phyloP scores from a whole-genome alignment of 176 grass and related monocot genomes.

The Carex kokanica region DNA sequence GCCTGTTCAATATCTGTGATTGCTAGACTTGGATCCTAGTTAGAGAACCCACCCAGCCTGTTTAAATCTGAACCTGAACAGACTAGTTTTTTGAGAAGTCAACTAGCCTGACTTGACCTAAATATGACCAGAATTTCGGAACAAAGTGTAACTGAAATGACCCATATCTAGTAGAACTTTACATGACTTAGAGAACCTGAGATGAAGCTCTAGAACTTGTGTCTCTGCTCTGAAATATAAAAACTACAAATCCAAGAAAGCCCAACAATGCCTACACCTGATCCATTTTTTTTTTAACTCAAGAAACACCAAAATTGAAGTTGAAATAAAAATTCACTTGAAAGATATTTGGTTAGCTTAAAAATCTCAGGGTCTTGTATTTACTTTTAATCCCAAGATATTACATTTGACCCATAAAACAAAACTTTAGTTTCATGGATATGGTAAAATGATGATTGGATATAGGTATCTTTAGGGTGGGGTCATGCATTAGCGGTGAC shows the following conservation, averaged over 20 bases:
- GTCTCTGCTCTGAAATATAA: neutral
- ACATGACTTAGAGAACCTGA: neutral
- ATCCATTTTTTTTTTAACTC: neutral
- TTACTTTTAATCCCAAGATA: neutral
- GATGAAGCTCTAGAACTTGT: neutral
- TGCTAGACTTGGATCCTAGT: neutral
- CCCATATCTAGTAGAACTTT: neutral
- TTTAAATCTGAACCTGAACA: neutral
- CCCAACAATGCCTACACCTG: neutral
- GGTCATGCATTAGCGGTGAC: conserved; percentile 79
- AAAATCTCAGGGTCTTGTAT: neutral
- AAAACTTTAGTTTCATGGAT: neutral
- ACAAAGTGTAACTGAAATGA: neutral
- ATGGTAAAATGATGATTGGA: neutral
- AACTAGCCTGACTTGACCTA: neutral
- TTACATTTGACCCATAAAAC: neutral
- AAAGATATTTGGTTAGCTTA: neutral
- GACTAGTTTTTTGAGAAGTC: neutral
- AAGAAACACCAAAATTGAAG: neutral
- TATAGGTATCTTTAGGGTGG: conserved; percentile 86
- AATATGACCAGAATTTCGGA: neutral
- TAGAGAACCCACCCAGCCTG: neutral
- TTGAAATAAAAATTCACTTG: neutral
- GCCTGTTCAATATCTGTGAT: neutral
- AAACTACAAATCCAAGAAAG: neutral